Conservation (phyloP, 202 grass and related monocot genomes). For the Eragrostis tef region DNA sequence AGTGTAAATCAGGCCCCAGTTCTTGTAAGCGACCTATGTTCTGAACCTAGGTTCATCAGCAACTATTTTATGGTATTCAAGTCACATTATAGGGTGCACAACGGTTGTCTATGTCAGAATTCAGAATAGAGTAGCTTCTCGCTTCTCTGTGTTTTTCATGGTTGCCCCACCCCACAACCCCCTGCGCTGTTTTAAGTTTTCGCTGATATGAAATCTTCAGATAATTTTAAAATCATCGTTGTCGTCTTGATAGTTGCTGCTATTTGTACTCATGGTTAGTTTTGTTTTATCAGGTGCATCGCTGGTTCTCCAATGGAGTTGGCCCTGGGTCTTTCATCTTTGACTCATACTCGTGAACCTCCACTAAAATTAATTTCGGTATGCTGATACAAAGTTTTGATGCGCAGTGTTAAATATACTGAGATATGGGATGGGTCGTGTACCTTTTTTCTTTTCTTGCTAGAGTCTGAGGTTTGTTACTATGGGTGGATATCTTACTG, state of each 20-base stretch:
- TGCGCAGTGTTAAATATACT: background rate
- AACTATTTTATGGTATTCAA: too few relatives aligned
- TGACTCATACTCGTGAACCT: conserved; percentile 7
- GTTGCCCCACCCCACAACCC: too few relatives aligned
- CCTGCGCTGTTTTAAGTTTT: too few relatives aligned
- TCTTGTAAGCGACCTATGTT: too few relatives aligned
- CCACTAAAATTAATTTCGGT: conserved; percentile 7
- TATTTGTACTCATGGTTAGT: background rate
- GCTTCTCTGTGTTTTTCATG: too few relatives aligned
- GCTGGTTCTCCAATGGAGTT: background rate
- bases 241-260: background rate
- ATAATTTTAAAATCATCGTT: background rate
- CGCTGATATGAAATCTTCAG: background rate
- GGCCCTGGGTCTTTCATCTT: conserved; percentile 25
- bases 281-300: conserved; percentile 38
- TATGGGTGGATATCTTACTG: conserved; percentile 24
- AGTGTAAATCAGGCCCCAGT: too few relatives aligned
- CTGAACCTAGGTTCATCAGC: too few relatives aligned
- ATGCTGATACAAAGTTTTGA: conserved; percentile 40
- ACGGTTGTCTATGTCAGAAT: too few relatives aligned
- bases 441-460: conserved; percentile 25
- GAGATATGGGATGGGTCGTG: conserved; percentile 37
- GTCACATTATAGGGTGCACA: too few relatives aligned
- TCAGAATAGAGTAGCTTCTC: too few relatives aligned
- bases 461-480: conserved; percentile 37